phyloP scores from a whole-genome alignment of 2,329 filamentous ascomycete genomes.

The Sphaerulina populicola region DNA sequence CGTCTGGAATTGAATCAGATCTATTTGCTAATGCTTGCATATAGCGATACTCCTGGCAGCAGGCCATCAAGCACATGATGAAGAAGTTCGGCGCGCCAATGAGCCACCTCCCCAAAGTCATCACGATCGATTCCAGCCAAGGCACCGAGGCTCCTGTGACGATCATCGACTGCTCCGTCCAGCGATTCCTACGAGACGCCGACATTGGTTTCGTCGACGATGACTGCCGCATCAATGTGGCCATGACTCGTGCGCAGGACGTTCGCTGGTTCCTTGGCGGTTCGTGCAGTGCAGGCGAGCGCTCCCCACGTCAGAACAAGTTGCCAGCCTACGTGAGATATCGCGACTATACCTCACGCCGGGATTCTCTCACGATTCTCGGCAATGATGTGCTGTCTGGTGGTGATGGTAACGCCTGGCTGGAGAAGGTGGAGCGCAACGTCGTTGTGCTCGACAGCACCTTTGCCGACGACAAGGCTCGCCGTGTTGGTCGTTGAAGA shows the following conservation, averaged over 20 bases:
- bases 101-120: constrained; percentile 10
- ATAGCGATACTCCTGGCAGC: constrained; percentile 9
- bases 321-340: constrained; percentile 8
- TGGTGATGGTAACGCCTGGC: neutral
- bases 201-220: constrained; percentile 16
- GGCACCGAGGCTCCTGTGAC: constrained; percentile 15
- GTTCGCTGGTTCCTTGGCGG: constrained; percentile 16
- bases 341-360: neutral
- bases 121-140: constrained; percentile 17
- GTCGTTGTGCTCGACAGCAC: neutral
- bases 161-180: constrained; percentile 18
- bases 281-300: constrained; percentile 1
- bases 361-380: neutral
- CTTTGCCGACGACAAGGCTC: constrained; percentile 2
- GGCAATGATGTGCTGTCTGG: neutral
- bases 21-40: neutral
- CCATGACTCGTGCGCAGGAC: constrained; percentile 14
- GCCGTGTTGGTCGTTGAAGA: neutral
- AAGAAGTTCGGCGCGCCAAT: neutral
- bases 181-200: constrained; percentile 1
- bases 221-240: constrained; percentile 15
- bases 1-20: neutral
- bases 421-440: constrained; percentile 2
- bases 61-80: constrained; percentile 7
- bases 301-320: neutral